phyloP scores from a whole-genome alignment of 345 rosid genomes.

The Tarenaya hassleriana region DNA sequence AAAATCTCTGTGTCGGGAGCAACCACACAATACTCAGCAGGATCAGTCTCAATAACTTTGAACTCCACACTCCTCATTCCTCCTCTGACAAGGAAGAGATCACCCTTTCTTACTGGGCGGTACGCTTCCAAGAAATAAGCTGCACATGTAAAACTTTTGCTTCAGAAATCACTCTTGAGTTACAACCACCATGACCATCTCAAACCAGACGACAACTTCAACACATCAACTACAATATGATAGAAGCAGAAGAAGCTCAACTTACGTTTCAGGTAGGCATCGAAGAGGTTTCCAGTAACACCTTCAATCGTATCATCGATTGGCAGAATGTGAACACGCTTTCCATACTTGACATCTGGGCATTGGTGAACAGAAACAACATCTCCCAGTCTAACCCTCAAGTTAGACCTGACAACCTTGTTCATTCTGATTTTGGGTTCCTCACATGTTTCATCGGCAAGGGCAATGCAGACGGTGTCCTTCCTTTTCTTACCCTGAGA shows the following conservation, averaged over 20 bases:
- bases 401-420: slow-evolving; percentile 76
- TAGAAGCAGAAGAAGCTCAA: slow-evolving; percentile 15
- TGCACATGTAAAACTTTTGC: slow-evolving; percentile 29
- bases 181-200: no score
- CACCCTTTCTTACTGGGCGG: slow-evolving; percentile 96
- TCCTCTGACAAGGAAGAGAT: slow-evolving; percentile 89
- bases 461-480: slow-evolving; percentile 80
- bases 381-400: slow-evolving; percentile 89
- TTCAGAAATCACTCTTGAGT: slow-evolving; percentile 17
- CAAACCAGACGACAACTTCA: no score
- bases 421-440: slow-evolving; percentile 88
- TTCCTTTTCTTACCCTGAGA: slow-evolving; percentile 77
- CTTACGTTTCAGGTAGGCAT: slow-evolving; percentile 91
- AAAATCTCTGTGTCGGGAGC: slow-evolving; percentile 96
- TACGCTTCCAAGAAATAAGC: slow-evolving; percentile 92
- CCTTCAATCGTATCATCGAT: slow-evolving; percentile 91
- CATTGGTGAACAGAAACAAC: slow-evolving; percentile 87
- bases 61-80: slow-evolving; percentile 97
- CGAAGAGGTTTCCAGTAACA: slow-evolving; percentile 85
- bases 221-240: slow-evolving; percentile 9
- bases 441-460: slow-evolving; percentile 75
- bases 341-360: slow-evolving; percentile 88
- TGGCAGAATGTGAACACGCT: slow-evolving; percentile 90
- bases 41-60: slow-evolving; percentile 85
- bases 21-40: slow-evolving; percentile 86